Conservation (phyloP, 768 basidiomycete genomes). For the Nevesoporus exiguus region DNA sequence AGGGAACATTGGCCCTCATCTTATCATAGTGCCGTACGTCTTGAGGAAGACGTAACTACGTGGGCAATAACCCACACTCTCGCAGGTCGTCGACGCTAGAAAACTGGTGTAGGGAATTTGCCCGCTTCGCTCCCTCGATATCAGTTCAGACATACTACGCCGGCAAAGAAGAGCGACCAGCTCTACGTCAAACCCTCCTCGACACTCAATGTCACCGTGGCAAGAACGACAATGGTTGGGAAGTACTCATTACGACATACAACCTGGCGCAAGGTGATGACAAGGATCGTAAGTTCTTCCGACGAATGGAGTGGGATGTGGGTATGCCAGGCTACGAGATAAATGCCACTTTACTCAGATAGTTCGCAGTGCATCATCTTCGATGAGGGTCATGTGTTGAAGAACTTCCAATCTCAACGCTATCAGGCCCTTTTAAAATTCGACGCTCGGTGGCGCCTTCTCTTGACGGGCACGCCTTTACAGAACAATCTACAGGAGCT, state of each 20-base stretch:
- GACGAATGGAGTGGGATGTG: constrained; percentile 89
- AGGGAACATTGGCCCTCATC: constrained; percentile 79
- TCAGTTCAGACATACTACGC: constrained; percentile 92
- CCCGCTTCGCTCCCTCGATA: constrained; percentile 83
- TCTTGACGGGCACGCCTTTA: constrained; percentile 93
- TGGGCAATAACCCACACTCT: constrained; percentile 6
- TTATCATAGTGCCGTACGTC: constrained; percentile 92
- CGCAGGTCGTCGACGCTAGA: constrained; percentile 90
- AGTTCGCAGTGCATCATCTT: constrained; percentile 77
- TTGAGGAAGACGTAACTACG: neutral
- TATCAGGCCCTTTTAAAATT: constrained; percentile 87
- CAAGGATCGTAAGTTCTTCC: constrained; percentile 90
- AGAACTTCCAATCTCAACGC: constrained; percentile 97
- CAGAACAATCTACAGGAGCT: constrained; percentile 91
- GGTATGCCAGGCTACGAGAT: constrained; percentile 29
- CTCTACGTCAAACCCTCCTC: constrained; percentile 67
- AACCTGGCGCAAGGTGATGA: constrained; percentile 86
- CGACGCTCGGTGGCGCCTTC: constrained; percentile 82
- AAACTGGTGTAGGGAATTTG: constrained; percentile 98
- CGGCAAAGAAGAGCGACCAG: constrained; percentile 78
- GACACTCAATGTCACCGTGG: constrained; percentile 51
- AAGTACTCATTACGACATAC: constrained; percentile 95
- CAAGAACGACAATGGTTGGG: constrained; percentile 64
- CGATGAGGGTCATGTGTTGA: constrained; percentile 96
- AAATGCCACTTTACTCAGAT: neutral